These are phyloP conservation scores for Lasiodiplodia citricola DNA, from an alignment of 2,329 filamentous ascomycete species.

Conservation along the genomic window DNA sequence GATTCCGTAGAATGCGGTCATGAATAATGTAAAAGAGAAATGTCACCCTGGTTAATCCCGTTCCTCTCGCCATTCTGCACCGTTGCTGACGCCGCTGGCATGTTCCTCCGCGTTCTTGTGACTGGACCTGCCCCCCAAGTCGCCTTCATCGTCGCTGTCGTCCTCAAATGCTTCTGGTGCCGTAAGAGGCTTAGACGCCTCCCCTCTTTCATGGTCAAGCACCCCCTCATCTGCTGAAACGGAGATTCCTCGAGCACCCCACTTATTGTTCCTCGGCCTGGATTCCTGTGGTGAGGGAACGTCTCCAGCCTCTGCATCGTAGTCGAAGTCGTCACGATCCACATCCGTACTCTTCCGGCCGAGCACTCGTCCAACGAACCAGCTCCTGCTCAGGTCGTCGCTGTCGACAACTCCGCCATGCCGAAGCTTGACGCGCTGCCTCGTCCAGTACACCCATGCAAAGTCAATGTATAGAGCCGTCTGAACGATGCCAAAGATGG, in stretches of 20 bases:
- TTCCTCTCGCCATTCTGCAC: constrained; percentile 47
- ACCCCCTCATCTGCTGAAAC: constrained; percentile 64
- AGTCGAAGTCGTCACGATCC: constrained; percentile 58
- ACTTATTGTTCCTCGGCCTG: constrained; percentile 50
- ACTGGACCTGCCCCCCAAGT: constrained; percentile 30
- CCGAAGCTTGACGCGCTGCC: constrained; percentile 91
- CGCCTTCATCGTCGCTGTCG: constrained; percentile 48
- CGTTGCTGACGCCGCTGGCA: constrained; percentile 37
- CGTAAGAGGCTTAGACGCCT: constrained; percentile 45
- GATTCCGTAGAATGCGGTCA: background rate
- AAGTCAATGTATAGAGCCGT: constrained; percentile 92
- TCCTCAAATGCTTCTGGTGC: constrained; percentile 54
- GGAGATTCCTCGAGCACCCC: constrained; percentile 64
- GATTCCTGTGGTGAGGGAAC: constrained; percentile 28
- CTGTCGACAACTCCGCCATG: constrained; percentile 87
- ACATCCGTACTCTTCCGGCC: constrained; percentile 60
- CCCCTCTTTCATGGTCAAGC: constrained; percentile 39
- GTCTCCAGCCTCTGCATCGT: constrained; percentile 66
- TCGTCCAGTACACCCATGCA: constrained; percentile 93
- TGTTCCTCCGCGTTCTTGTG: background rate
- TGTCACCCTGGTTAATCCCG: constrained; percentile 22
- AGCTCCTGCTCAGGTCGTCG: constrained; percentile 84
- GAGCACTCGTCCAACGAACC: constrained; percentile 80
- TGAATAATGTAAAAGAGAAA: background rate
- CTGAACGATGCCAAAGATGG: constrained; percentile 88